Base-by-base conservation (phyloP, 129 eudicot genomes). In the Logfia minima region DNA sequence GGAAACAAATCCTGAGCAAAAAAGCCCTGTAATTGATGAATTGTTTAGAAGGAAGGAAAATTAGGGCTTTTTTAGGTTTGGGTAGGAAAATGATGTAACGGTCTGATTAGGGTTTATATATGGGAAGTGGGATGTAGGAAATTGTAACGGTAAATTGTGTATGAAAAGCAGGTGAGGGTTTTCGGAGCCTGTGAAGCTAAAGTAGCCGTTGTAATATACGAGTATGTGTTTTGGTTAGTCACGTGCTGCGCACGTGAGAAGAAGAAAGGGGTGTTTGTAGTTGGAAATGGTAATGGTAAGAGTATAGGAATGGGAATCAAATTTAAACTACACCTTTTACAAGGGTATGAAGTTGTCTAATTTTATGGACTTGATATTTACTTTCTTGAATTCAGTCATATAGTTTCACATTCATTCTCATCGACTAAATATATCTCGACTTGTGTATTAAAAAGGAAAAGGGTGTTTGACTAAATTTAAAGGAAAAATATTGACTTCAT, bases 71-170 rank as follows among this genome's bases (percentile, higher is more conserved):
- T 48, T 31, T 51, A 21, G 5, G 2, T 71, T 43, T 60, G 13
- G 77, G 78, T 23, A 19, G 3, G 72, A 61, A 61, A 32, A 18
- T 3, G 14, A 24, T 11, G 14, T 75, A 81, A 75, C 84, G 84
- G 84, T 75, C 81, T 17, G 43, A 85, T 74, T 79, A 65, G 88
- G 83, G 72, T 45, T 80, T 84, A 60, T 77, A 77, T 28, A 71
- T 81, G 76, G 68, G 59, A 71, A 65, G 9, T 37, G 2, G 72
- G 21, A 19, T 31, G 22, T 4, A 48, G 63, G 5, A 28, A 10
- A 18, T 31, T 69, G 34, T 61, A 89, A 86, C 94, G 94, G 94
- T 86, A 85, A 82, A 8, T 59, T 89, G 81, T 86, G 85, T 16
- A 60, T 78, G 65, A 79, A 76, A 81, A 52, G 85, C 71, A 75